Evolutionary conservation across 2,329 filamentous ascomycete genomes (phyloP).

Genomic region (Talaromyces pinophilus): DNA sequence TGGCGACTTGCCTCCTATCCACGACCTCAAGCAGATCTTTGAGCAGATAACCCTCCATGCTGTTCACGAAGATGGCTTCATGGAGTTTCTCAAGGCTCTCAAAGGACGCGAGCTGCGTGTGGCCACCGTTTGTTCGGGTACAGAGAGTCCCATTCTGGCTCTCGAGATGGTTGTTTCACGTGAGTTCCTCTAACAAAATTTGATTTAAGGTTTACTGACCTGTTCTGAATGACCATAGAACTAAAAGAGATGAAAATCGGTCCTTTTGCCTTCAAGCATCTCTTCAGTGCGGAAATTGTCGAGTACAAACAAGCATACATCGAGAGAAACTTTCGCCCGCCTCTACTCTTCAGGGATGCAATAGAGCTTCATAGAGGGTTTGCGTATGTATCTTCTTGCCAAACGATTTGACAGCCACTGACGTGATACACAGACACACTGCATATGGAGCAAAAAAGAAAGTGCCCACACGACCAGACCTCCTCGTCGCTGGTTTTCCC

Average conservation of each 20-base stretch:
- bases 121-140: conserved; percentile 76
- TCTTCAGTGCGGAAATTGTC: conserved; percentile 66
- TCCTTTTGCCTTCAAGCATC: conserved; percentile 54
- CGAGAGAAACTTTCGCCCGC: conserved; percentile 57
- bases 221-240: conserved; percentile 27
- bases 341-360: conserved; percentile 61
- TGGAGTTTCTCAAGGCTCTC: conserved; percentile 38
- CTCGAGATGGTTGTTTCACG: conserved; percentile 59
- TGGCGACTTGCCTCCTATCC: conserved; percentile 48
- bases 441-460: conserved; percentile 62
- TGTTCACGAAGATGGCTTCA: conserved; percentile 34
- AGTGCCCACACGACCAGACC: conserved; percentile 61
- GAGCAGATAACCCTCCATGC: conserved; percentile 48
- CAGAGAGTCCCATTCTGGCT: conserved; percentile 71
- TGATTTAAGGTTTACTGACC: not conserved
- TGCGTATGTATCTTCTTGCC: conserved; percentile 47
- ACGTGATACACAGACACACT: conserved; percentile 54
- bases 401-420: not conserved
- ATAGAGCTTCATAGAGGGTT: conserved; percentile 53
- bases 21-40: conserved; percentile 53
- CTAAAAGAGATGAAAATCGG: conserved; percentile 36
- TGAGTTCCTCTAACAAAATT: conserved; percentile 26
- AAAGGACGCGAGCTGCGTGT: conserved; percentile 52
- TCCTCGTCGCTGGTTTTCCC: conserved; percentile 71
- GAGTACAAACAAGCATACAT: conserved; percentile 67